phyloP scores from a whole-genome alignment of 2,329 filamentous ascomycete species.

The Plenodomus lindquistii region DNA sequence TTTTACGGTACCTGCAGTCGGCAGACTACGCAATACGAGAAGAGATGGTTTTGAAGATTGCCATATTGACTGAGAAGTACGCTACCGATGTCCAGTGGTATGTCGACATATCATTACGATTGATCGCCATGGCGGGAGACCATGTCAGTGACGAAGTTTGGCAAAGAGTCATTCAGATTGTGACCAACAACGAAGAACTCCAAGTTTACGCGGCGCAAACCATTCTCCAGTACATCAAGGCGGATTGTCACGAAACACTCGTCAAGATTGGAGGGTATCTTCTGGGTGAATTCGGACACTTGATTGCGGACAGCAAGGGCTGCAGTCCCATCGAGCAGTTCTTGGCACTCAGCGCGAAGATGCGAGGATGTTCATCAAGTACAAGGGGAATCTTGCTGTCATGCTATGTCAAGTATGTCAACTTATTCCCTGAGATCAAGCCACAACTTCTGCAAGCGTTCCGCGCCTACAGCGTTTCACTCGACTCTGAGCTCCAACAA shows the following conservation, averaged over 20 bases:
- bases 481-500: constrained; percentile 95
- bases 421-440: constrained; percentile 97
- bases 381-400: constrained; percentile 94
- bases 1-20: constrained; percentile 91
- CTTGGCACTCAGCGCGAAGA: constrained; percentile 86
- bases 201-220: constrained; percentile 96
- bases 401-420: constrained; percentile 96
- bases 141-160: constrained; percentile 99
- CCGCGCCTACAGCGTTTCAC: constrained; percentile 86
- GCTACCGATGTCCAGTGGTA: constrained; percentile 99
- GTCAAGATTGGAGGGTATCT: constrained; percentile 98
- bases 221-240: constrained; percentile 89
- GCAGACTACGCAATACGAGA: constrained; percentile 97
- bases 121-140: constrained; percentile 95
- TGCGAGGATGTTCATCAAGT: constrained; percentile 83
- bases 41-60: constrained; percentile 99
- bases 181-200: constrained; percentile 98
- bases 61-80: constrained; percentile 97
- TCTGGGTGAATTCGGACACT: constrained; percentile 92
- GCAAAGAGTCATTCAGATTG: constrained; percentile 98
- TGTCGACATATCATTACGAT: constrained; percentile 91
- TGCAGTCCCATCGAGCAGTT: constrained; percentile 98
- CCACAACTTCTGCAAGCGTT: constrained; percentile 91
- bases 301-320: constrained; percentile 88
- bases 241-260: constrained; percentile 93